These are phyloP conservation scores for Fusarium kyushuense DNA, from an alignment of 2,329 filamentous ascomycete genomes.

Conservation along the genomic window DNA sequence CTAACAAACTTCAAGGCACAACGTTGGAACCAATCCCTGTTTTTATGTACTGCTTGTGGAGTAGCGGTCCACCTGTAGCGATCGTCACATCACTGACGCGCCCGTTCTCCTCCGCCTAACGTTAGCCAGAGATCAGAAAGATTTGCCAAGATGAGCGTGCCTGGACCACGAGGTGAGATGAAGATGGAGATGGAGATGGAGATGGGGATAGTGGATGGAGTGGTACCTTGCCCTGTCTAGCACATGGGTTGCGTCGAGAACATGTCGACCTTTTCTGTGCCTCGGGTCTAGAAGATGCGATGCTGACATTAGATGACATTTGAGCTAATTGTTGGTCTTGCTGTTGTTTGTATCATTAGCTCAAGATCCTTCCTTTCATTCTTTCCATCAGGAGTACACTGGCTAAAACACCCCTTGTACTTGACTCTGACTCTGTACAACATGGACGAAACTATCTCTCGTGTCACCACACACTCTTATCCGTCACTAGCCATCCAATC, in stretches of 20 bases:
- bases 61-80: neutral
- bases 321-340: neutral
- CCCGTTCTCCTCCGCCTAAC: neutral
- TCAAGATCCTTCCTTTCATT: neutral
- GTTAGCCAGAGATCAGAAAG: neutral
- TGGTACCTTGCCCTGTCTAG: neutral
- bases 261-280: neutral
- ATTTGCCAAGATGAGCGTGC: neutral
- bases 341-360: neutral
- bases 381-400: neutral
- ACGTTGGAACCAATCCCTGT: neutral
- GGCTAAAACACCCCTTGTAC: neutral
- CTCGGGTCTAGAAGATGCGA: neutral
- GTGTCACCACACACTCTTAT: neutral
- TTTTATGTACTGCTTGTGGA: neutral
- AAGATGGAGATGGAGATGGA: neutral
- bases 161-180: neutral
- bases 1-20: too few species aligned
- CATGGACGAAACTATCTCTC: neutral
- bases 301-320: neutral
- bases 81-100: neutral
- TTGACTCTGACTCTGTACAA: neutral
- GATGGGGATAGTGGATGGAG: neutral
- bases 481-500: constrained; percentile 32
- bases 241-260: neutral